Evolutionary conservation across 1,284 basidiomycete genomes (phyloP), one percentile per base, ranked within the genome.

Genomic region (Pholiota adiposa): DNA sequence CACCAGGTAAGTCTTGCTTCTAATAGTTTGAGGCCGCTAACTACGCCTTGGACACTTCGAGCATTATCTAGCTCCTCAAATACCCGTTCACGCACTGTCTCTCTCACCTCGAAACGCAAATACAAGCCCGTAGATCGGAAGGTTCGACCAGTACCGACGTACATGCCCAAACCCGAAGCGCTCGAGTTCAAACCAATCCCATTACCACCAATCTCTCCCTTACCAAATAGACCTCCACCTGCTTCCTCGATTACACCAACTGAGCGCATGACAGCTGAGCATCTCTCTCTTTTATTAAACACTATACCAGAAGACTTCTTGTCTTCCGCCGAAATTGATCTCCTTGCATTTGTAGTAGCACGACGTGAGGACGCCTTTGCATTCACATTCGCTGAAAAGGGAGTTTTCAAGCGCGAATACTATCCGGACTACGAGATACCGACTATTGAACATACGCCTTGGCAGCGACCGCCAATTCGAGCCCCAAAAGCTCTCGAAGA

Each of bases 341-440:
- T 77, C 0, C 16, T 72, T 0, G 67, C 62, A 0, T 65, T 52
- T 18, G 65, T 76, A 3, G 19, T 74, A 1, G 27, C 46, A 1
- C 50, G 40, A 0, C 50, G 64, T 4, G 62, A 73, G 34, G 25
- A 59, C 0, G 72, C 68, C 0, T 59, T 77, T 1, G 74, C 73
- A 0, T 77, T 68, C 40, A 63, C 64, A 0, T 69, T 72, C 41
- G 25, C 58, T 0, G 72, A 76, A 53, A 58, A 70, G 14, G 76
- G 77, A 14, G 64, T 58, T 0, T 75, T 79, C 48, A 66, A 63
- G 1, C 56, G 56, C 0, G 63, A 70, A 25, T 77, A 73, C 56
- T 79, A 69, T 49, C 72, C 75, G 6, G 69, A 72, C 53, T 74
- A 75, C 27, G 60, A 68, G 1, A 75, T 78, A 29, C 74, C 73